Base-by-base conservation (phyloP, 768 basidiomycete species). In the Fomitopsis pulvina region DNA sequence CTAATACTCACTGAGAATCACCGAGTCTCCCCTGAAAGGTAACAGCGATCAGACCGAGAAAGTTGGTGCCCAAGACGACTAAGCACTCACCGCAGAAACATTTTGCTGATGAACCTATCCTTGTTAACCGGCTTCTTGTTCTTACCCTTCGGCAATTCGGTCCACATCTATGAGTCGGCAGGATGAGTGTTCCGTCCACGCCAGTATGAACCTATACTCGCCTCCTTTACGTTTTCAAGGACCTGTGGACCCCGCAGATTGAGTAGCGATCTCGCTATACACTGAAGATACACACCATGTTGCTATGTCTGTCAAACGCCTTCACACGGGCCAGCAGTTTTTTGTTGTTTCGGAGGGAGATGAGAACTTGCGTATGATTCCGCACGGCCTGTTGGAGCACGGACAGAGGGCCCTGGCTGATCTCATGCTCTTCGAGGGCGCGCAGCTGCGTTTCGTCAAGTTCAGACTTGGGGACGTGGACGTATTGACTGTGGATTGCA, bases 51-150 rank as follows among this genome's bases (percentile, higher is more conserved):
- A 30, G 51, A 34, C 41, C 41, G 40, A 28, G 40, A 21, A 10
- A 44, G 21, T 30, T 49, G 37, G 39, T 28, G 8, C 14, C n/a
- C 28, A 14, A 28, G 11, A 4, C n/a, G 10, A 26, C 12, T 25
- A 14, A 47, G 16, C 2, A 67, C 81, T 45, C 60, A 87, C 89
- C 92, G 79, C 54, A 98, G 71, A 70, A 95, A 98, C 92, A 99
- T 95, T 73, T 98, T 99, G 67, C 92, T 95, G 67, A 99, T 95
- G 74, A 98, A 99, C 42, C 96, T 80, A 70, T 98, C 96, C 71
- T 98, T 98, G 76, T 98, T 98, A 50, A 98, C 85, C 6, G 96
- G 91, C 65, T 97, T 98, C 75, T 96, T 97, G 65, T 92, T 92
- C 73, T 98, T 98, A 34, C 92, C 93, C 69, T 97, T 98, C 18